Evolutionary conservation across 441 rosid genomes (phyloP), one percentile per base, ranked within the genome.

Genomic region (Iberis amara): DNA sequence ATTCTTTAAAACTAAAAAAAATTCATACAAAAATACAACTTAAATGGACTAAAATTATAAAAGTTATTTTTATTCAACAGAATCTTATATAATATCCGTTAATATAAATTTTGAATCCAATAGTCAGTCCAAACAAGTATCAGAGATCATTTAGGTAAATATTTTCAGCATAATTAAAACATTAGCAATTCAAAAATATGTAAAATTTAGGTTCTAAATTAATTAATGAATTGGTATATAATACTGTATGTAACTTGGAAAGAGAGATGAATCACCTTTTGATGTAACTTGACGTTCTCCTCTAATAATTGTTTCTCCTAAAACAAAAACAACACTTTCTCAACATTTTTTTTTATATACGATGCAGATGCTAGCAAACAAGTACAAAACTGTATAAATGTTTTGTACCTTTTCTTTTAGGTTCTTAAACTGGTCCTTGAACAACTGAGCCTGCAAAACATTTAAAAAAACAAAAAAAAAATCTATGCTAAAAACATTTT

Each of bases 261-360:
- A 23, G 21, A 44, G 35, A n/a, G 48, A 50, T 43, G 28, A 21
- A 21, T 73, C 39, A 83, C 92, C 80, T 73, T 66, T 52, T 51
- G 52, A 7, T 21, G 39, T 42, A 79, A 46, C 35, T 46, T 59
- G 8, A 68, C 62, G 47, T 80, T 76, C 52, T 78, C 73, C 39
- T 71, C 77, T 52, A 47, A 55, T 61, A 86, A 39, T 12, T 42
- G 45, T 39, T 38, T 69, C 73, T 65, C 85, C 95, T 85, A 73
- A 41, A 68, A 66, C 27, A 36, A 47, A 47, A 14, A 9, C 46
- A 55, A 7, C n/a, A 57, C 18, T 30, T 15, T 38, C 52, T 50
- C 32, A 43, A 36, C 51, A 64, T 57, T 49, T 43, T 15, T 13
- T 27, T 35, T 49, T 11, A 5, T 6, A 50, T 27, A 57, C n/a